Evolutionary conservation across 208 protist genomes (phyloP).

Genomic region (Crithidia bombi): DNA sequence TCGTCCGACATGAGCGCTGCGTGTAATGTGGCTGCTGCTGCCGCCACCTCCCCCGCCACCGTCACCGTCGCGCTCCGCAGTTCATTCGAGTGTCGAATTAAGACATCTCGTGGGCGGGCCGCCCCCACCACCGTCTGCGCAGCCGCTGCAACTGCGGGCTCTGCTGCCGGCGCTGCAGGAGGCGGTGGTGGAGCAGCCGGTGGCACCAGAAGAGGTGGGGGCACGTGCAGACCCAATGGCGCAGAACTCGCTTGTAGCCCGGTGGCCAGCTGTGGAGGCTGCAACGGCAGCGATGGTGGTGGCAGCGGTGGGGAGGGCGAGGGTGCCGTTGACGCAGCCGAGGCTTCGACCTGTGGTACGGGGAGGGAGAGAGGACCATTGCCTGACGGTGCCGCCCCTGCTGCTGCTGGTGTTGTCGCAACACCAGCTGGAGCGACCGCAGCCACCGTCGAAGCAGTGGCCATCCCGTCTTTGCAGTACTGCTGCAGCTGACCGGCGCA

Average conservation of each 20-base stretch:
- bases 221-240: background rate
- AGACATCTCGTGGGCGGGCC: slow-evolving; percentile 47
- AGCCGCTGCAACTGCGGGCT: background rate
- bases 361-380: slow-evolving; percentile 6
- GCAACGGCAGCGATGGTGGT: slow-evolving; percentile 8
- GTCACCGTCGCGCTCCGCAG: slow-evolving; percentile 37
- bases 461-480: slow-evolving; percentile 54
- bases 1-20: slow-evolving; percentile 8
- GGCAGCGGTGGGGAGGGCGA: background rate
- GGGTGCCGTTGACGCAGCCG: background rate
- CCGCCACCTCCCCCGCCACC: slow-evolving; percentile 28
- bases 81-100: slow-evolving; percentile 65
- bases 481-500: slow-evolving; percentile 36
- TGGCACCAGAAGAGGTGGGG: background rate
- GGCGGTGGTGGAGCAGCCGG: background rate
- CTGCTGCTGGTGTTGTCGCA: background rate
- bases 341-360: background rate
- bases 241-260: background rate
- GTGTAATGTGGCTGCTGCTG: slow-evolving; percentile 33
- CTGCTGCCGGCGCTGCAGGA: background rate
- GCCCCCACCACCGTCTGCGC: slow-evolving; percentile 10
- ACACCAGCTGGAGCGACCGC: background rate
- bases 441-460: background rate
- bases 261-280: slow-evolving; percentile 19
- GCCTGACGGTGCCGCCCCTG: background rate